A percentile compares a stretch with the other conserved stretches of the same genome.
Conservation (phyloP, 148 eudicot species). For the Chenopodium berlandieri region DNA sequence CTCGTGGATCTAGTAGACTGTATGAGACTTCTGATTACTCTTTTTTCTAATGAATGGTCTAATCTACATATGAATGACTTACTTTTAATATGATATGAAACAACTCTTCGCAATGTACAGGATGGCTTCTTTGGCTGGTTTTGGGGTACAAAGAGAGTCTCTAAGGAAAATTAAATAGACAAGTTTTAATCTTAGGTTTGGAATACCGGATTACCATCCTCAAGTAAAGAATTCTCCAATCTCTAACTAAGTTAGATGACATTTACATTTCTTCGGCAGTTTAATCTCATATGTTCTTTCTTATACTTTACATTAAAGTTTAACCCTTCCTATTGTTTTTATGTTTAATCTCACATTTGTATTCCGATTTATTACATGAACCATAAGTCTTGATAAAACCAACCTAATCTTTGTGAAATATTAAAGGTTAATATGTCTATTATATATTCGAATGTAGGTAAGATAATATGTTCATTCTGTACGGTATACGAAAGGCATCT, state of each 20-base stretch:
- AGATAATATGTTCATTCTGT: background rate
- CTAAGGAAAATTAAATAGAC: too few relatives aligned
- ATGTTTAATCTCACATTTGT: background rate
- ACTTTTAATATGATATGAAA: too few relatives aligned
- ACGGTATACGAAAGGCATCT: background rate
- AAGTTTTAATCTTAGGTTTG: too few relatives aligned
- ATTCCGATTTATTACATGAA: background rate
- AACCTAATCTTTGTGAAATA: background rate
- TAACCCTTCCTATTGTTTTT: background rate
- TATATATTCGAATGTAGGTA: background rate
- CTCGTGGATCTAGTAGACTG: too few relatives aligned
- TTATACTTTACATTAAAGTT: background rate
- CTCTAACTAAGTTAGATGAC: too few relatives aligned
- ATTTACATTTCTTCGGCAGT: background rate
- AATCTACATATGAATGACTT: too few relatives aligned
- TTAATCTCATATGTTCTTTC: background rate
- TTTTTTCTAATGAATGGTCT: background rate
- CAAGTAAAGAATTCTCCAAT: too few relatives aligned
- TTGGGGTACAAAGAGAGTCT: too few relatives aligned
- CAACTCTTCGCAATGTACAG: too few relatives aligned
- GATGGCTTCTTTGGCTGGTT: too few relatives aligned
- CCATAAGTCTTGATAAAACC: background rate
- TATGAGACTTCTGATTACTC: too few relatives aligned
- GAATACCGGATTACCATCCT: too few relatives aligned
- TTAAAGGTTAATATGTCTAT: background rate